Evolutionary conservation across 2,329 filamentous ascomycete species (phyloP).

Genomic region (Purpureocillium takamizusanense): DNA sequence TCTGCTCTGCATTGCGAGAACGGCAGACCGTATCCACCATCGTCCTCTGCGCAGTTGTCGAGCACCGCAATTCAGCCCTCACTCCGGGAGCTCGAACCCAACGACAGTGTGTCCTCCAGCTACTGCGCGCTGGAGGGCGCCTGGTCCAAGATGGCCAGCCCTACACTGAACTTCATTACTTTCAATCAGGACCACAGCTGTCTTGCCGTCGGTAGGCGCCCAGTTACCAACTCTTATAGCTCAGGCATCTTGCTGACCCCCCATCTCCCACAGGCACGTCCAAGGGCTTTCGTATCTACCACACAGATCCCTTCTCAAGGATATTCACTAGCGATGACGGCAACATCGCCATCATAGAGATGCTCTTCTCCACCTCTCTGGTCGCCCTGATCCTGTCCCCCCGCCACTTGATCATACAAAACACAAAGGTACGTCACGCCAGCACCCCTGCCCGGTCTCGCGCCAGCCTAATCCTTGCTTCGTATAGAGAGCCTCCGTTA

Average conservation of each 20-base stretch:
- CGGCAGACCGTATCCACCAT: too few species aligned
- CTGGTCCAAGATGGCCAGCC: conserved; percentile 47
- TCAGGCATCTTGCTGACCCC: not conserved
- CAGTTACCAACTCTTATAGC: conserved; percentile 2
- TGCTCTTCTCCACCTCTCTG: conserved; percentile 96
- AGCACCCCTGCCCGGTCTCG: not conserved
- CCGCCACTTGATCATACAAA: conserved; percentile 87
- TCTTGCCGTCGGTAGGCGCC: conserved; percentile 73
- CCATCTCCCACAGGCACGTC: conserved; percentile 57
- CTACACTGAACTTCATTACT: conserved; percentile 91
- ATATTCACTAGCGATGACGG: conserved; percentile 91
- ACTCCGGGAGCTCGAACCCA: not conserved
- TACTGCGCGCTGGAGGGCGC: conserved; percentile 3
- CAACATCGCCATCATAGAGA: conserved; percentile 93
- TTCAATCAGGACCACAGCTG: conserved; percentile 99
- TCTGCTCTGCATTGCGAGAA: too few species aligned
- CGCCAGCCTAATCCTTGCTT: conserved; percentile 1
- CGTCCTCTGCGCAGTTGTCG: too few species aligned
- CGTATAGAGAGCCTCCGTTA: conserved; percentile 60
- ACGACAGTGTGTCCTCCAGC: conserved; percentile 2
- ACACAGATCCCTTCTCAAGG: conserved; percentile 91
- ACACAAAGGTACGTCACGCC: conserved; percentile 61
- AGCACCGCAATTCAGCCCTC: too few species aligned
- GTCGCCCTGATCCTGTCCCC: conserved; percentile 91
- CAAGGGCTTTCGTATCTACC: conserved; percentile 92